Conservation (phyloP, 2,329 filamentous ascomycete genomes). For the Cytospora chrysosperma region DNA sequence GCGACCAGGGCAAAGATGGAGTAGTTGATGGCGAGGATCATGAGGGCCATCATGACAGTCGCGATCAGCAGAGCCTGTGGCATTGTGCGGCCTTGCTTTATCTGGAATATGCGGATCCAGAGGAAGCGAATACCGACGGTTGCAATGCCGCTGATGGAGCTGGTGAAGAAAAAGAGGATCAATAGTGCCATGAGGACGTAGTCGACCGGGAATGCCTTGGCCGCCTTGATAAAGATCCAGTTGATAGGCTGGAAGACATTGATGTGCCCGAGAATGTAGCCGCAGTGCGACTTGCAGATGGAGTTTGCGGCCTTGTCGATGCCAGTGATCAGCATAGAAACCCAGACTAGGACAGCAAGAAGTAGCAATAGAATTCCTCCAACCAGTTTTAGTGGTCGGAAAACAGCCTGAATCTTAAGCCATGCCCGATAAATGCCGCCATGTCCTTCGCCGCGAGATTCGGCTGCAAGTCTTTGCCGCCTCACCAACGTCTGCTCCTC, state of each 20-base stretch:
- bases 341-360: slow-evolving; percentile 73
- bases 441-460: slow-evolving; percentile 74
- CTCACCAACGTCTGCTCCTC: slow-evolving; percentile 92
- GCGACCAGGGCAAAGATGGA: slow-evolving; percentile 90
- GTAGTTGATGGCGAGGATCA: slow-evolving; percentile 90
- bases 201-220: slow-evolving; percentile 85
- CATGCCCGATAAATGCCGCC: slow-evolving; percentile 72
- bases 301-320: slow-evolving; percentile 98
- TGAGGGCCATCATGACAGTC: slow-evolving; percentile 86
- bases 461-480: slow-evolving; percentile 81
- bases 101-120: slow-evolving; percentile 90
- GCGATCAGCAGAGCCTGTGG: slow-evolving; percentile 90
- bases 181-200: slow-evolving; percentile 86
- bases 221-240: slow-evolving; percentile 78
- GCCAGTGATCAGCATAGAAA: slow-evolving; percentile 90
- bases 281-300: slow-evolving; percentile 83
- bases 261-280: slow-evolving; percentile 83
- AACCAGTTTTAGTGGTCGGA: slow-evolving; percentile 85
- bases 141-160: slow-evolving; percentile 82
- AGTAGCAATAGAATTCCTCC: slow-evolving; percentile 77
- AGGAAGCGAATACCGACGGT: slow-evolving; percentile 91
- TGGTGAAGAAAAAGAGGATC: slow-evolving; percentile 82
- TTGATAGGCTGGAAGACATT: slow-evolving; percentile 96
- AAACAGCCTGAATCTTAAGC: slow-evolving; percentile 77
- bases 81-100: slow-evolving; percentile 82